Conservation (phyloP, 2,329 filamentous ascomycete species). For the Bipolaris sorokiniana region DNA sequence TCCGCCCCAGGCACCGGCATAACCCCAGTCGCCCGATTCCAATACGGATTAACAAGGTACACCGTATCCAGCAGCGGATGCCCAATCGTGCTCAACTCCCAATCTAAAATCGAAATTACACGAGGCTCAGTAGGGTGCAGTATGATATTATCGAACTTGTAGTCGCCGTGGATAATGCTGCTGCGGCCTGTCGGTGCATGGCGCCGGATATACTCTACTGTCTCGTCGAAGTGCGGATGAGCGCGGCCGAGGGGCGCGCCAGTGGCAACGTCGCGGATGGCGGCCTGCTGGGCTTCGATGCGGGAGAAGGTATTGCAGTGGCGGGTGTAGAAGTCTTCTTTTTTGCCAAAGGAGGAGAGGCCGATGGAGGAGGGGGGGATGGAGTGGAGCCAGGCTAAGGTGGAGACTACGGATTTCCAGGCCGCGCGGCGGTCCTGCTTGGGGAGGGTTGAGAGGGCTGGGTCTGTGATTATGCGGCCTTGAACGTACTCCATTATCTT, state of each 20-base stretch:
- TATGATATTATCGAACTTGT: slow-evolving; percentile 71
- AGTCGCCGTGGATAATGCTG: slow-evolving; percentile 91
- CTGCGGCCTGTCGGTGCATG: slow-evolving; percentile 71
- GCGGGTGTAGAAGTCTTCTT: slow-evolving; percentile 78
- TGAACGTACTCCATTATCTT: slow-evolving; percentile 89
- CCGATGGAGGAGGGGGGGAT: slow-evolving; percentile 71
- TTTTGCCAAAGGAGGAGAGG: slow-evolving; percentile 74
- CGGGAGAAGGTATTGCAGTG: slow-evolving; percentile 82
- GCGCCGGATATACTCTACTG: slow-evolving; percentile 76
- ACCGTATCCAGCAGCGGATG: slow-evolving; percentile 89
- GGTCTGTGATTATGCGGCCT: slow-evolving; percentile 90
- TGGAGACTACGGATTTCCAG: slow-evolving; percentile 66
- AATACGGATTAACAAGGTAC: slow-evolving; percentile 69
- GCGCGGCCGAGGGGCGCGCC: slow-evolving; percentile 69
- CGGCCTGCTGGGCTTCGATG: slow-evolving; percentile 79
- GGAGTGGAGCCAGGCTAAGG: slow-evolving; percentile 82
- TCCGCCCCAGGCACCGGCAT: slow-evolving; percentile 47
- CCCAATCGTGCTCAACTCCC: slow-evolving; percentile 96
- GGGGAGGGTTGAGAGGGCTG: slow-evolving; percentile 72
- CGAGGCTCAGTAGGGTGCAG: slow-evolving; percentile 85
- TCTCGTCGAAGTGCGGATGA: slow-evolving; percentile 77
- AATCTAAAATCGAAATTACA: slow-evolving; percentile 92
- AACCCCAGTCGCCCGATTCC: slow-evolving; percentile 45
- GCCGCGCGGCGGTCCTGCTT: slow-evolving; percentile 63
- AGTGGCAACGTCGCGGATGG: slow-evolving; percentile 75